Conservation (phyloP, 208 protist genomes). For the Trypanosoma platydactyli region DNA sequence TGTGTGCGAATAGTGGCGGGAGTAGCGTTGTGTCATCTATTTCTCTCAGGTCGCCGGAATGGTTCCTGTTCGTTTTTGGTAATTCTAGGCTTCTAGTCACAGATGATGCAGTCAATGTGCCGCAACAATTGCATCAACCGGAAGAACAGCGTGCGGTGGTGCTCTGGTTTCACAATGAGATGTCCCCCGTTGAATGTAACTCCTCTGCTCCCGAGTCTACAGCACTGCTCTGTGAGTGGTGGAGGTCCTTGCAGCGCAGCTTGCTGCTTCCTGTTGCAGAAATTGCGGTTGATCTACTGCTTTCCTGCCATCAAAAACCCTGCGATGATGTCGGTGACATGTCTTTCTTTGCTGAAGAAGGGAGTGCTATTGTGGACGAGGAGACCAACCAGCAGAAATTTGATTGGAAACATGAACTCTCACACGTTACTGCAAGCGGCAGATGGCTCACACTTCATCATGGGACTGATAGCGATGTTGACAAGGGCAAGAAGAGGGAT, state of each 20-base stretch:
- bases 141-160: conserved; percentile 9
- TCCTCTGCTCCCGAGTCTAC: neutral
- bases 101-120: neutral
- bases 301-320: neutral
- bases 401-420: too few species aligned
- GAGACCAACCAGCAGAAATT: too few species aligned
- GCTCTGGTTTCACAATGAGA: conserved; percentile 2
- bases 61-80: conserved; percentile 16
- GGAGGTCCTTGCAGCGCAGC: conserved; percentile 12
- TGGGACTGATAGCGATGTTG: neutral
- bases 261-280: conserved; percentile 4
- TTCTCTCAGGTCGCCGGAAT: neutral
- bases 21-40: neutral
- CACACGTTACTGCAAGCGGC: too few species aligned
- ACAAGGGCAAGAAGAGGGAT: neutral
- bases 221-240: conserved; percentile 1
- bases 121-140: too few species aligned
- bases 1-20: neutral
- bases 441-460: neutral
- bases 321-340: neutral
- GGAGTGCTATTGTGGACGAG: neutral
- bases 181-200: neutral
- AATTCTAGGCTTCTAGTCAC: conserved; percentile 7
- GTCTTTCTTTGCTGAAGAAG: neutral
- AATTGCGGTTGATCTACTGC: conserved; percentile 4